phyloP scores from a whole-genome alignment of 345 rosid genomes.

The Eucalyptus cladocalyx region DNA sequence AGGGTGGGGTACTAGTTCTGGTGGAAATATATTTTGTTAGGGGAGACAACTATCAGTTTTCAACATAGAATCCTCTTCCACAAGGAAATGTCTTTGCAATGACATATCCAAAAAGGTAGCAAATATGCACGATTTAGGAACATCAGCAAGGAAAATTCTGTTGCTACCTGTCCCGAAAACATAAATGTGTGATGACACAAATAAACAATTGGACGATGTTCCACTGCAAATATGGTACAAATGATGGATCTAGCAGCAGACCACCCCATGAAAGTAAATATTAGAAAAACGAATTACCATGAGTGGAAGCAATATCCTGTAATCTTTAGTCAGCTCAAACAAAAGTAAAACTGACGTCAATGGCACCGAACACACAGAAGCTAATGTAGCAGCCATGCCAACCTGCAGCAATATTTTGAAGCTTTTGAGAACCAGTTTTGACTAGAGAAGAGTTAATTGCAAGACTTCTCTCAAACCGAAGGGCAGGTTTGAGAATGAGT shows the following conservation, averaged over 20 bases:
- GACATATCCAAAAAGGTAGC: not conserved
- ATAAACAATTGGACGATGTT: not conserved
- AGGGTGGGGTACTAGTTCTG: not conserved
- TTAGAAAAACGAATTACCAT: slow-evolving; percentile 41
- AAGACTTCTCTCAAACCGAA: not conserved
- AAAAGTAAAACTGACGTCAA: slow-evolving; percentile 88
- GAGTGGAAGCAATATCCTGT: slow-evolving; percentile 95
- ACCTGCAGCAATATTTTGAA: slow-evolving; percentile 34
- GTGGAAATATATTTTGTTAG: not conserved
- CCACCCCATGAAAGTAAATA: not conserved
- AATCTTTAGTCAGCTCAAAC: slow-evolving; percentile 94
- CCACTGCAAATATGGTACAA: not conserved
- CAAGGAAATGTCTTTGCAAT: not conserved
- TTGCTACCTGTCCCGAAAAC: not conserved
- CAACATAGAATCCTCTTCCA: not conserved
- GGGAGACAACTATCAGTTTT: not conserved
- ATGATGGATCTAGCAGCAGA: not conserved
- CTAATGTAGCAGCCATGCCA: slow-evolving; percentile 98
- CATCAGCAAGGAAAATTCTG: not conserved
- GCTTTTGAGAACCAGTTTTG: not conserved
- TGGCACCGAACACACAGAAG: slow-evolving; percentile 97
- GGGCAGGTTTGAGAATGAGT: not conserved
- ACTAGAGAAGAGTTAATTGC: not conserved
- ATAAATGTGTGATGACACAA: not conserved
- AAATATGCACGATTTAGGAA: not conserved